A percentile compares a stretch with the other conserved stretches of the same genome.
phyloP scores from a whole-genome alignment of 352 stramenopile genomes.

The Saprolegnia parasitica region DNA sequence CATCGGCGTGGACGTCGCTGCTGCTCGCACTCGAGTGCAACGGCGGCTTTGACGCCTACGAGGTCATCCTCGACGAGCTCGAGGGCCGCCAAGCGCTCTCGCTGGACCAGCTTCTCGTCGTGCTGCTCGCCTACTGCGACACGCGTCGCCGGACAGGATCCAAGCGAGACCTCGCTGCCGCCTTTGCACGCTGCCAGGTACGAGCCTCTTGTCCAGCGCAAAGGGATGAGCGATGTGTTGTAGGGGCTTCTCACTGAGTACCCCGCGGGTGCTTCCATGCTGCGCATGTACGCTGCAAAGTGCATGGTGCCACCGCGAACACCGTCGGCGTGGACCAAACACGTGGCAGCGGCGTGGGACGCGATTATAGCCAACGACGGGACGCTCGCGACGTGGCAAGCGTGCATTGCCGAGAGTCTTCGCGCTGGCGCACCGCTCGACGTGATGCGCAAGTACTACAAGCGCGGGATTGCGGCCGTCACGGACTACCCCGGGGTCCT shows the following conservation, averaged over 20 bases:
- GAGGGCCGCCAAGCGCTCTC: neutral
- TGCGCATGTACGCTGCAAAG: constrained; percentile 22
- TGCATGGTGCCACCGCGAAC: neutral
- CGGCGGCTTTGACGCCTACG: neutral
- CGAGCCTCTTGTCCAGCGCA: too few species aligned
- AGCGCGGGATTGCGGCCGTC: constrained; percentile 2
- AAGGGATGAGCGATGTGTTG: too few species aligned
- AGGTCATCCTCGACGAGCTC: neutral
- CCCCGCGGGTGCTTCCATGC: neutral
- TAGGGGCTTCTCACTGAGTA: constrained; percentile 4
- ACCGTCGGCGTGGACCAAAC: neutral
- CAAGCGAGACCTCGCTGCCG: neutral
- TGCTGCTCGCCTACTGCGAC: constrained; percentile 20
- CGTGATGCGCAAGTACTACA: constrained; percentile 5
- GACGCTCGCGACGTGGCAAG: constrained; percentile 2
- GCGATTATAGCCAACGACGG: neutral
- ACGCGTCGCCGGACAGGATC: neutral
- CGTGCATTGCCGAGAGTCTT: constrained; percentile 16
- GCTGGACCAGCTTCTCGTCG: constrained; percentile 1
- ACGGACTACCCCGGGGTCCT: constrained; percentile 7
- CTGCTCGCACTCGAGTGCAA: constrained; percentile 12
- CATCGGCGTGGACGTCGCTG: constrained; percentile 9
- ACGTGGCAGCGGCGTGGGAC: constrained; percentile 5
- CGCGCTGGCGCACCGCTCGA: neutral
- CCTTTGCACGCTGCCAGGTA: constrained; percentile 15